Base-by-base conservation (phyloP, 192 early-diverging fungal species). In the Entomortierella parvispora region DNA sequence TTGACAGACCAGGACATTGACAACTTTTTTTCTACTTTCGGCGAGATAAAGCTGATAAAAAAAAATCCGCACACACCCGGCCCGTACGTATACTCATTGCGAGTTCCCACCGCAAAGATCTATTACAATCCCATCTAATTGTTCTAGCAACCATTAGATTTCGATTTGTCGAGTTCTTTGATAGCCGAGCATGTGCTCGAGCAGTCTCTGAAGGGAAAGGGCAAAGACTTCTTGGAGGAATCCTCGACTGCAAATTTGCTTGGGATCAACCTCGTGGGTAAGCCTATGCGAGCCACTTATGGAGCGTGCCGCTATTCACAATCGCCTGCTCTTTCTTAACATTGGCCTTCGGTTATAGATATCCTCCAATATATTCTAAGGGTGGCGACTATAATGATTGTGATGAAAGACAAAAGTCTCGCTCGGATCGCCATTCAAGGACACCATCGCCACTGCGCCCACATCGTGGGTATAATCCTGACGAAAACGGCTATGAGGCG, bases 11-110 rank as follows among this genome's bases (percentile, higher is more conserved):
- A 66, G 14, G 82, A 81, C 18, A 37, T 87, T 17, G 56, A 52
- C 33, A 25, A 50, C 1, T 81, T 82, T 33, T 85, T 85, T 40
- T 54, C 62, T 22, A 59, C 68, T 23, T 87, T 65, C 49, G 85
- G 85, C n/a, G 85, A 87, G 14, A 67, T 87, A 25, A 85, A 81
- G 60, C 50, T 59, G 9, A 70, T 87, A 40, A 71, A 80, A 12
- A 40, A 40, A 42, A 17, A 58, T 40, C 57, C 58, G 59, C 58
- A 52, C 26, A 57, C 49, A 37, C 25, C 53, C 7, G 53, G 29
- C 47, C 28, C 65, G 55, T 65, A 62, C 25, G 57, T 37, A 60
- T 23, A 25, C 23, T 58, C 11, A 12, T 14, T n/a, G 54, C 15
- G 6, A 8, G 11, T 56, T 25, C 29, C 4, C 23, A 25, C 17